phyloP scores from a whole-genome alignment of 371 early-diverging fungal genomes.

The Smittium culicis region DNA sequence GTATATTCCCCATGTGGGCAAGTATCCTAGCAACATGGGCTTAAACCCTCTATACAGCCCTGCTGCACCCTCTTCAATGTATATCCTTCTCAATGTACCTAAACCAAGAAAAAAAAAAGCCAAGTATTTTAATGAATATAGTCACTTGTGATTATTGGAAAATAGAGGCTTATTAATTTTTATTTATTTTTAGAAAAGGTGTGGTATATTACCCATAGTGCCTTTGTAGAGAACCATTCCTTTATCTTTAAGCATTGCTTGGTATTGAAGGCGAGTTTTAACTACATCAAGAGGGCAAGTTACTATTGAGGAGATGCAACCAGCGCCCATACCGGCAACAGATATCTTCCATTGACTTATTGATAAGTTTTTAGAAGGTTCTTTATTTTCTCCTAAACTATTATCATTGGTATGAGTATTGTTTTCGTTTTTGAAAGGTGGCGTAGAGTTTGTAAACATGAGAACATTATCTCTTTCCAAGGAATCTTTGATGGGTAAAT shows the following conservation, averaged over 20 bases:
- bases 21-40: constrained; percentile 73
- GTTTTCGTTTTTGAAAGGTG: too few species aligned
- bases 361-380: too few species aligned
- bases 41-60: constrained; percentile 84
- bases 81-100: constrained; percentile 55
- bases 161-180: constrained; percentile 13
- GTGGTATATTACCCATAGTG: constrained; percentile 22
- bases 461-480: too few species aligned
- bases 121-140: neutral
- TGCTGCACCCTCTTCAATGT: constrained; percentile 67
- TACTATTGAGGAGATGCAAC: constrained; percentile 62
- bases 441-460: too few species aligned
- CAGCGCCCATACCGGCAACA: constrained; percentile 74
- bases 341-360: constrained; percentile 49
- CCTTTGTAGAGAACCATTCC: constrained; percentile 34
- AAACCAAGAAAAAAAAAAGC: neutral
- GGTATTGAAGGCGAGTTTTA: constrained; percentile 88
- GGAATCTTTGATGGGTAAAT: too few species aligned
- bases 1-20: constrained; percentile 87
- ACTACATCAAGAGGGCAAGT: constrained; percentile 91
- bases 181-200: neutral
- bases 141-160: constrained; percentile 12
- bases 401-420: too few species aligned
- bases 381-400: too few species aligned
- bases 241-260: constrained; percentile 27